phyloP scores from a whole-genome alignment of 2,329 filamentous ascomycete species.

The Paramyrothecium sp. region DNA sequence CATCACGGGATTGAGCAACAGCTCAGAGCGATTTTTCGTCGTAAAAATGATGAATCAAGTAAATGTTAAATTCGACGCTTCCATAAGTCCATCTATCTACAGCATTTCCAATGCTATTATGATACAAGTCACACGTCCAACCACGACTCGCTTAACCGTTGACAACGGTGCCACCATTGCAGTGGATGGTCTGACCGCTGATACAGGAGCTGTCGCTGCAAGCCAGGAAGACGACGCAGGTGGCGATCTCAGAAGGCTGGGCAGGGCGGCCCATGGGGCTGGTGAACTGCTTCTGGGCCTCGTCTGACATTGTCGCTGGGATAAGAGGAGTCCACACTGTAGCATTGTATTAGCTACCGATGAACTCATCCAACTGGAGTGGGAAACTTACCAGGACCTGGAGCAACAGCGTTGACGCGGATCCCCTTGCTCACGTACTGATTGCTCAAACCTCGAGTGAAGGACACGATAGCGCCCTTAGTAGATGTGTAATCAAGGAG shows the following conservation, averaged over 20 bases:
- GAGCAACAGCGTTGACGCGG: constrained; percentile 73
- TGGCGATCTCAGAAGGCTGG: constrained; percentile 79
- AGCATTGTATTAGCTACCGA: background rate
- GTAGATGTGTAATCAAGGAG: constrained; percentile 80
- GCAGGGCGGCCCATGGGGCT: constrained; percentile 74
- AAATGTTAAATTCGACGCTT: background rate
- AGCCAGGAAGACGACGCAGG: constrained; percentile 79
- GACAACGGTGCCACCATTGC: constrained; percentile 49
- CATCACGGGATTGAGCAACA: too few relatives aligned
- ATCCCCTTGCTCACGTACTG: constrained; percentile 72
- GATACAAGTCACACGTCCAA: background rate
- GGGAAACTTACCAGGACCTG: constrained; percentile 53
- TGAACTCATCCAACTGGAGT: background rate
- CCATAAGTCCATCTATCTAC: background rate
- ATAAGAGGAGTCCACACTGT: constrained; percentile 74
- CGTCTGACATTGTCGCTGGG: constrained; percentile 67
- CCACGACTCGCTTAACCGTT: constrained; percentile 36
- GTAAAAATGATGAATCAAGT: too few relatives aligned
- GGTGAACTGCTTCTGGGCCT: constrained; percentile 70
- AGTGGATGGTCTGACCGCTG: constrained; percentile 65
- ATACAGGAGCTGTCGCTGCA: constrained; percentile 72
- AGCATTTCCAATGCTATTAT: background rate
- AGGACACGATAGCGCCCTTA: constrained; percentile 76
- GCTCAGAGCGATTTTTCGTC: too few relatives aligned
- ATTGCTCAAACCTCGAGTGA: constrained; percentile 75